These are phyloP conservation scores for Pseudonitzschia pungens DNA, from an alignment of 108 stramenopile genomes.

Conservation along the genomic window DNA sequence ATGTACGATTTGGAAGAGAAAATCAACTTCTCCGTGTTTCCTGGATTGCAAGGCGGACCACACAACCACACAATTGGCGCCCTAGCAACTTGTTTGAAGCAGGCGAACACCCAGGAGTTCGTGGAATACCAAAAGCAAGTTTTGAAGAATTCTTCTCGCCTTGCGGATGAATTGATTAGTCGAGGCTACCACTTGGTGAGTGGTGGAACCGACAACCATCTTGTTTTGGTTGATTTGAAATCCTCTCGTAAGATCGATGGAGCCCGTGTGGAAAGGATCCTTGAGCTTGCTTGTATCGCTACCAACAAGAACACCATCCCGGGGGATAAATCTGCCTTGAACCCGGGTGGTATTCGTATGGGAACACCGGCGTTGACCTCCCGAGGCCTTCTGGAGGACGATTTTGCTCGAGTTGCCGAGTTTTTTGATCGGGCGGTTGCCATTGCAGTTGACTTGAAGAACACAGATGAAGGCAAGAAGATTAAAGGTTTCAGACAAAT, in stretches of 20 bases:
- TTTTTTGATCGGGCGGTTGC: slow-evolving; percentile 96
- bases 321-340: slow-evolving; percentile 92
- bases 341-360: slow-evolving; percentile 99
- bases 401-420: slow-evolving; percentile 94
- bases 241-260: slow-evolving; percentile 89
- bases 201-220: slow-evolving; percentile 99
- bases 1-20: slow-evolving; percentile 96
- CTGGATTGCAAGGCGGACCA: slow-evolving; percentile 98
- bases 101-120: slow-evolving; percentile 91
- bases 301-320: slow-evolving; percentile 97
- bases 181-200: slow-evolving; percentile 94
- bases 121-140: slow-evolving; percentile 96
- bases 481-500: slow-evolving; percentile 90
- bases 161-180: slow-evolving; percentile 76
- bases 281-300: slow-evolving; percentile 95
- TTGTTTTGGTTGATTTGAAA: slow-evolving; percentile 97
- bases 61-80: slow-evolving; percentile 99
- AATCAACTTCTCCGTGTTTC: slow-evolving; percentile 99
- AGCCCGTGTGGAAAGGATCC: slow-evolving; percentile 96
- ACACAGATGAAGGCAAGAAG: slow-evolving; percentile 81
- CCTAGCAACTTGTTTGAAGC: slow-evolving; percentile 94
- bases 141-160: slow-evolving; percentile 70
- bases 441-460: slow-evolving; percentile 87
- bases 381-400: slow-evolving; percentile 96
- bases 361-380: slow-evolving; percentile 98